Percentiles rank a stretch among this genome's conserved stretches.
These are phyloP conservation scores for Apiospora phragmitis DNA, from an alignment of 2,329 filamentous ascomycete genomes.

Conservation along the genomic window DNA sequence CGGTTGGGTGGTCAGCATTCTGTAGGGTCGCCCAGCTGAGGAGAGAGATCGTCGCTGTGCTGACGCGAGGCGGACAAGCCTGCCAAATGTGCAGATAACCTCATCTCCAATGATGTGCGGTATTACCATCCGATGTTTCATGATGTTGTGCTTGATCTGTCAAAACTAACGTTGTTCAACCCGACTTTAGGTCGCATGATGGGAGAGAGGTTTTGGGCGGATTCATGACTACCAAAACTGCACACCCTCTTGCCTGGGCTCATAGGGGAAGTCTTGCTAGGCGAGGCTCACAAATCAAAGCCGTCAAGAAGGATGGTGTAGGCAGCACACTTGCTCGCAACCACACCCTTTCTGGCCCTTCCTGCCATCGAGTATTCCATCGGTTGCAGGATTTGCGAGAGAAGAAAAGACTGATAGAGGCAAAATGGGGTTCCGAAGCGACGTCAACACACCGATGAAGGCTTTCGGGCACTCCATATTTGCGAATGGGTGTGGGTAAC, in stretches of 20 bases:
- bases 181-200: not conserved
- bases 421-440: not conserved
- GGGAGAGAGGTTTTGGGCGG: not conserved
- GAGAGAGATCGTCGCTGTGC: not conserved
- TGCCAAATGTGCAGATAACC: not conserved
- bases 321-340: no score
- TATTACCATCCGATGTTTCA: not conserved
- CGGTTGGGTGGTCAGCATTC: slow-evolving; percentile 9
- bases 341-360: no score
- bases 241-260: no score
- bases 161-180: not conserved
- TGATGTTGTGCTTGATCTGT: not conserved
- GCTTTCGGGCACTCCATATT: not conserved
- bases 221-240: not conserved
- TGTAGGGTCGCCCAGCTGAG: not conserved
- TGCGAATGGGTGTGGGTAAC: not conserved
- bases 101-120: not conserved
- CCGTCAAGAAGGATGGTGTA: no score
- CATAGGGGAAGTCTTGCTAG: no score
- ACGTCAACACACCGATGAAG: not conserved
- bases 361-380: not conserved
- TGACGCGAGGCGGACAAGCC: not conserved
- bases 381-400: not conserved
- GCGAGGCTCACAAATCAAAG: not conserved
- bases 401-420: not conserved